Evolutionary conservation across 2,329 filamentous ascomycete genomes (phyloP), one percentile per base, ranked within the genome.

Genomic region (Emergomyces orientalis): DNA sequence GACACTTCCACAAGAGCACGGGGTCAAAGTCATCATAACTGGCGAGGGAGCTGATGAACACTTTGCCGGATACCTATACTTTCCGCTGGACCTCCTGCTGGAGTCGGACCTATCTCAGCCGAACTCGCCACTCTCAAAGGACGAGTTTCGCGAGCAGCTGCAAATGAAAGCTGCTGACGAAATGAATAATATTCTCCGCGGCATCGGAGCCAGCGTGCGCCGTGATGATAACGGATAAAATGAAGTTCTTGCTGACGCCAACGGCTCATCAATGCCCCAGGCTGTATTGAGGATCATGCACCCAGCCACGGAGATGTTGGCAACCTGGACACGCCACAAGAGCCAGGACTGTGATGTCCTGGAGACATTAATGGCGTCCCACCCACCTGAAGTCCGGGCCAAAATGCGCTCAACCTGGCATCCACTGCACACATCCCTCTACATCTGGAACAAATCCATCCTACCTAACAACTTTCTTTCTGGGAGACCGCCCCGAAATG

Each of bases 1-100:
- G 0, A 75, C 76, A 34, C 66, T 80, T 0, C 75, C 79, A 0
- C 75, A 72, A 14, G 72, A 79, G 47, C 70, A 76, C 11, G 81
- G 81, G 8, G 76, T 80, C 69, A 82, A 82, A 63, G 82, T 84
- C 4, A 78, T 85, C 2, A 71, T 85, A 3, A 83, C 81, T 0
- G 78, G 77, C 65, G 80, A 83, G 67, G 81, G 81, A 4, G 71
- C 80, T 9, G 82, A 84, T 64, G 82, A 84, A 71, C 75, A 79
- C 59, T 84, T 85, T 67, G 78, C 74, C 1, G 83, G 83, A 37
- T 85, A 85, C 65, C 71, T 74, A 0, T 71, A 75, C 56, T 80
- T 80, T 62, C 67, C 76, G 0, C 71, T 76, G 0, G 81, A 84
- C 60, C 78, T 77, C 60, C 73, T 85, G 1, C 75, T 77, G 13